phyloP scores from a whole-genome alignment of 768 basidiomycete genomes.

The Lactifluus echinatus region DNA sequence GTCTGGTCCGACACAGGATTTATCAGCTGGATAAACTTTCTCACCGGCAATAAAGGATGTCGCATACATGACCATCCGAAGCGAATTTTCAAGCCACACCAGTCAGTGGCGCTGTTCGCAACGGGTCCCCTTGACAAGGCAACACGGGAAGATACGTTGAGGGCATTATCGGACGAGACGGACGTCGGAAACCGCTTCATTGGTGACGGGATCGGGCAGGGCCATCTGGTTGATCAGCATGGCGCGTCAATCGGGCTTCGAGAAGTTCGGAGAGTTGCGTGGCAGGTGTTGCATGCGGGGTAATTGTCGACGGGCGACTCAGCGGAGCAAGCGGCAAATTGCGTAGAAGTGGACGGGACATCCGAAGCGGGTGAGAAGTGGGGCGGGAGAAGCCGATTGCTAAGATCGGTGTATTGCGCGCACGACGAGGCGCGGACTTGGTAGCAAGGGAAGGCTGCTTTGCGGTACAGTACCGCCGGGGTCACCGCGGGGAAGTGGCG shows the following conservation, averaged over 20 bases:
- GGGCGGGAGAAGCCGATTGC: slow-evolving; percentile 4
- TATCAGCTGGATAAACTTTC: background rate
- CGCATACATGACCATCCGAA: background rate
- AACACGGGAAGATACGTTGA: background rate
- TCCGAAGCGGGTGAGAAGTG: background rate
- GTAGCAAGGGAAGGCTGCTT: background rate
- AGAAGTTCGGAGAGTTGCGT: slow-evolving; percentile 17
- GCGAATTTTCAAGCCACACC: background rate
- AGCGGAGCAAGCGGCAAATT: slow-evolving; percentile 9
- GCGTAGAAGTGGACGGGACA: slow-evolving; percentile 4
- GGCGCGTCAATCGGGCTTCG: slow-evolving; percentile 11
- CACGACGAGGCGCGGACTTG: background rate
- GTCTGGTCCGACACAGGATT: background rate
- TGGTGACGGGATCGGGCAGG: slow-evolving; percentile 3
- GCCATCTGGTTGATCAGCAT: slow-evolving; percentile 9
- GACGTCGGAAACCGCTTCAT: background rate
- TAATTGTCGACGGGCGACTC: slow-evolving; percentile 6
- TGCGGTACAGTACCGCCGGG: slow-evolving; percentile 2
- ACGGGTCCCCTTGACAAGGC: background rate
- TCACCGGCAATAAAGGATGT: background rate
- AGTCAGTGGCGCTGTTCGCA: background rate
- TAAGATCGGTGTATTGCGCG: background rate
- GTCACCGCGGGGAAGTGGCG: background rate
- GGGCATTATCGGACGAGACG: slow-evolving; percentile 2
- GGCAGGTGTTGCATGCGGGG: slow-evolving; percentile 13